phyloP scores from a whole-genome alignment of 371 early-diverging fungal species.

The Apophysomyces trapeziformis region DNA sequence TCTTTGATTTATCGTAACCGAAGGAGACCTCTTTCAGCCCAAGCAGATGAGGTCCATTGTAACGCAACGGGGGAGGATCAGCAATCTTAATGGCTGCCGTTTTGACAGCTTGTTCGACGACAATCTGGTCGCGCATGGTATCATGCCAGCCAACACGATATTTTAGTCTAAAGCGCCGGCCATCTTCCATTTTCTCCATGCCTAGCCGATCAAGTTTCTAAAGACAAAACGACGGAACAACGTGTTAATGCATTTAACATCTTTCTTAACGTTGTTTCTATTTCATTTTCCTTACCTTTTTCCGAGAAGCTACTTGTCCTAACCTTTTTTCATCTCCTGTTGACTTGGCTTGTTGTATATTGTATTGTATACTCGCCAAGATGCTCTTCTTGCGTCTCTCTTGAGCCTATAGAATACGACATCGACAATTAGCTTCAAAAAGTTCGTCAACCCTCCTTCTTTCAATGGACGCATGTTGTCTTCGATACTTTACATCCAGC shows the following conservation, averaged over 20 bases:
- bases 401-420: slow-evolving; percentile 26
- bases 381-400: slow-evolving; percentile 69
- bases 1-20: slow-evolving; percentile 46
- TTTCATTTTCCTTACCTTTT: slow-evolving; percentile 52
- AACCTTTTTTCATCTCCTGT: slow-evolving; percentile 81
- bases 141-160: slow-evolving; percentile 63
- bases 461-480: neutral
- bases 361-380: slow-evolving; percentile 65
- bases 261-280: too few species aligned
- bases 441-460: neutral
- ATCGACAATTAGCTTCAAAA: neutral
- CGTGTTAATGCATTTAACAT: too few species aligned
- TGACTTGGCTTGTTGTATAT: slow-evolving; percentile 67
- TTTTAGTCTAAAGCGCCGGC: slow-evolving; percentile 70
- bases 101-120: slow-evolving; percentile 62
- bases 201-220: slow-evolving; percentile 65
- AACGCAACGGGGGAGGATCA: slow-evolving; percentile 61
- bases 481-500: slow-evolving; percentile 39
- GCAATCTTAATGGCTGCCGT: slow-evolving; percentile 60
- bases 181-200: slow-evolving; percentile 67
- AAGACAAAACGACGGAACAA: neutral
- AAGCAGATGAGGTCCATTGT: slow-evolving; percentile 61
- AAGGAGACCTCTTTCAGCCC: slow-evolving; percentile 68
- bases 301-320: slow-evolving; percentile 72
- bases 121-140: slow-evolving; percentile 50